Percentiles rank a stretch among this genome's conserved stretches.
phyloP scores from a whole-genome alignment of 2,329 filamentous ascomycete species.

The Colletotrichum tofieldiae region DNA sequence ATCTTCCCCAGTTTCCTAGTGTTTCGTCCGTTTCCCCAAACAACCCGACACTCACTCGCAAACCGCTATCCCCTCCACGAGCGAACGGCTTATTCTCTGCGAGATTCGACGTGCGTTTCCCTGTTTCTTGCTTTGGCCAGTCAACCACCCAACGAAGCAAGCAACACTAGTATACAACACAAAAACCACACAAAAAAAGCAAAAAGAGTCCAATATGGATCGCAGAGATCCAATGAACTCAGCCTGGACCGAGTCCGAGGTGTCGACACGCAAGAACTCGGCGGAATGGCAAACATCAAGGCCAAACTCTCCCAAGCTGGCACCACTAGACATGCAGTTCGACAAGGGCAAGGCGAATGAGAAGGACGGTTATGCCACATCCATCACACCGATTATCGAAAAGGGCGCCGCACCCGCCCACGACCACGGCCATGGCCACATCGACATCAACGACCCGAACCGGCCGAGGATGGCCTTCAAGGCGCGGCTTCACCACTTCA shows the following conservation, averaged over 20 bases:
- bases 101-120: conserved; percentile 32
- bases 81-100: conserved; percentile 38
- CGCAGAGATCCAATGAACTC: conserved; percentile 31
- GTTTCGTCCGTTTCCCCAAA: not conserved
- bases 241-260: conserved; percentile 38
- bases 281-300: conserved; percentile 39
- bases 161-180: conserved; percentile 1
- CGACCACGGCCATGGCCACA: conserved; percentile 30
- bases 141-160: conserved; percentile 18
- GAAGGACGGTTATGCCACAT: conserved; percentile 28
- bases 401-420: conserved; percentile 32
- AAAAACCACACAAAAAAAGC: not conserved
- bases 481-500: conserved; percentile 71
- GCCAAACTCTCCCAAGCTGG: conserved; percentile 39
- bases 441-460: conserved; percentile 45
- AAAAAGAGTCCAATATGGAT: conserved; percentile 29
- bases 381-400: conserved; percentile 38
- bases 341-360: conserved; percentile 36
- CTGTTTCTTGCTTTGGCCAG: conserved; percentile 16
- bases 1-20: not conserved
- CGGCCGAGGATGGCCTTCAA: conserved; percentile 59
- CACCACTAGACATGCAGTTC: conserved; percentile 37
- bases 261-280: conserved; percentile 43
- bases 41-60: conserved; percentile 26
- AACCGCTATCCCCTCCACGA: not conserved